Base-by-base conservation (phyloP, 768 basidiomycete species). In the Pulveroboletus sp. region DNA sequence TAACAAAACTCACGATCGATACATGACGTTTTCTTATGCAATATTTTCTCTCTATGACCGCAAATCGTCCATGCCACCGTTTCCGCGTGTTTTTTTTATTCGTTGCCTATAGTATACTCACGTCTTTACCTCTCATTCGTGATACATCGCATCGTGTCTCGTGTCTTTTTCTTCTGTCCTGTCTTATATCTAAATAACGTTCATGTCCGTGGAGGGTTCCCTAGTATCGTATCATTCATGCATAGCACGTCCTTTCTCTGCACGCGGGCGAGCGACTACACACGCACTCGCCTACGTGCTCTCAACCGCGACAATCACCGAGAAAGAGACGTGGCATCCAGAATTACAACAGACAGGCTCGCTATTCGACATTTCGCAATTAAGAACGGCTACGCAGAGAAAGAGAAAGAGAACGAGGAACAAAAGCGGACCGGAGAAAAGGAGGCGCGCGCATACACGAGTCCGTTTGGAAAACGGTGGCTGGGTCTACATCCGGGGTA, bases 311-410 rank as follows among this genome's bases (percentile, higher is more conserved):
- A n/a, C 31, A 16, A 32, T 14, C 34, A 35, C 3, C 11, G 7
- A 19, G 19, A 14, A 35, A 19, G 14, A 31, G 31, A 38, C 19
- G 34, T n/a, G 22, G 12, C 12, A 51, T 49, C 30, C 52, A 50
- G 45, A 24, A 50, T 55, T 63, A 65, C 63, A 65, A 63, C 54
- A 63, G 34, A 42, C n/a, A 45, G 43, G 47, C 41, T 50, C 32
- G 30, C n/a, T 62, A 53, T 45, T 35, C 39, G 45, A 50, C 49
- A 34, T 40, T 55, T 22, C n/a, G n/a, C 29, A 39, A 50, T 56
- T 45, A 42, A 37, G 13, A 38, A 34, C 52, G 30, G 32, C 11
- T 22, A 30, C 27, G 23, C 38, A 49, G 43, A 48, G 46, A 56
- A 41, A 24, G 13, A 34, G n/a, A 45, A 44, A 19, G 47, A 37